Evolutionary conservation across 305 asterid species (phyloP), one percentile per base, ranked within the genome.

Genomic region (Coffea humblotiana): DNA sequence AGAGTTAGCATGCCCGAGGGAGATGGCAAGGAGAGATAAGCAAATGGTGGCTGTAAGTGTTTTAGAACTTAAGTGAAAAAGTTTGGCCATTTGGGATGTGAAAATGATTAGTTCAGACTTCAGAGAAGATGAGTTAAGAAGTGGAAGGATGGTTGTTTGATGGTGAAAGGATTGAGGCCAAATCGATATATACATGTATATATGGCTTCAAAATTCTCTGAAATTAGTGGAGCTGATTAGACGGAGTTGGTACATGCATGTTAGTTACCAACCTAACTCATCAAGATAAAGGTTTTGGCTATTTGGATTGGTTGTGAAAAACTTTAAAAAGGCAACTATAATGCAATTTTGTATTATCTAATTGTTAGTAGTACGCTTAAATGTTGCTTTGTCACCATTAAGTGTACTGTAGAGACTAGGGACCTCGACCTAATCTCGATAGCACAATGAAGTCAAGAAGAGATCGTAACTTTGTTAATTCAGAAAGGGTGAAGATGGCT

Each of bases 81-180:
- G 45, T 27, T 77, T 85, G 37, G 88, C 90, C 97, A 92, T 92
- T 85, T 85, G 74, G 76, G 77, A 14, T 78, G 29, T 56, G 66
- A 52, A 74, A 43, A 49, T 40, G 64, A 35, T 12, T 14, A 21
- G 51, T 51, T 47, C 54, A 5, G 43, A 16, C 43, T 37, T 68
- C 8, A 58, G 77, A n/a, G 71, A 43, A 78, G 66, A 37, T 37
- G 0, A 37, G 5, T 37, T 37, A 37, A 37, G 43, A 37, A 37
- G 43, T 37, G 43, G 43, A 37, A 68, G 52, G 60, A 54, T 79
- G 58, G 32, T 73, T 80, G 72, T 74, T 82, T 83, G 86, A 73
- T 87, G 88, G 54, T 52, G 25, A 79, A 67, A 78, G 82, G 79
- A 2, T 60, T 47, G 68, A 72, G 51, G 58, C 29, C 14, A 11